Conservation (phyloP, 768 basidiomycete species). For the Suillus decipiens region DNA sequence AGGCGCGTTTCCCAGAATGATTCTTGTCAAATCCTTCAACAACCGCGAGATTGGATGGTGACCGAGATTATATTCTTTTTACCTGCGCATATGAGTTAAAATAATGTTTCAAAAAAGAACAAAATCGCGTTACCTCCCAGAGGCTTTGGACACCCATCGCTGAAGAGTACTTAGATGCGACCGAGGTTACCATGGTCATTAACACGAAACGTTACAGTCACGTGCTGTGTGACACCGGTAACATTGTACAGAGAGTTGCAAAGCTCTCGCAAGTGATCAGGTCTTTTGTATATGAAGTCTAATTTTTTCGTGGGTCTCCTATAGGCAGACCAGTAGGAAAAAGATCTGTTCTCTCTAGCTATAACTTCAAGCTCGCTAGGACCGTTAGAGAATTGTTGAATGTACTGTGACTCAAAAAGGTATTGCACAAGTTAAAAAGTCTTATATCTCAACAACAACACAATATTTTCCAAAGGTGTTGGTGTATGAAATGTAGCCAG, state of each 20-base stretch:
- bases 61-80: conserved; percentile 36
- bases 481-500: no score
- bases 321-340: background rate
- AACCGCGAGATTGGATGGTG: conserved; percentile 39
- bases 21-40: conserved; percentile 42
- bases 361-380: background rate
- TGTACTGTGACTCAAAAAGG: no score
- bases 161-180: background rate
- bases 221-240: background rate
- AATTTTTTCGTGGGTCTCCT: background rate
- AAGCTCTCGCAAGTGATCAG: background rate
- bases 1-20: conserved; percentile 35
- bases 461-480: no score
- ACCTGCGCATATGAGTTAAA: conserved; percentile 27
- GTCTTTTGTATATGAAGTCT: background rate
- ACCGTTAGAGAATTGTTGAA: background rate
- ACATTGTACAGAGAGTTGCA: no score
- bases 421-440: no score
- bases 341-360: background rate
- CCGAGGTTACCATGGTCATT: background rate
- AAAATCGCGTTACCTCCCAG: conserved; percentile 22
- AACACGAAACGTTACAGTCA: conserved; percentile 6
- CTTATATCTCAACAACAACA: no score
- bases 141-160: conserved; percentile 28
- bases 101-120: background rate